Conservation (phyloP, 306 rosid species). For the Quercus cerris region DNA sequence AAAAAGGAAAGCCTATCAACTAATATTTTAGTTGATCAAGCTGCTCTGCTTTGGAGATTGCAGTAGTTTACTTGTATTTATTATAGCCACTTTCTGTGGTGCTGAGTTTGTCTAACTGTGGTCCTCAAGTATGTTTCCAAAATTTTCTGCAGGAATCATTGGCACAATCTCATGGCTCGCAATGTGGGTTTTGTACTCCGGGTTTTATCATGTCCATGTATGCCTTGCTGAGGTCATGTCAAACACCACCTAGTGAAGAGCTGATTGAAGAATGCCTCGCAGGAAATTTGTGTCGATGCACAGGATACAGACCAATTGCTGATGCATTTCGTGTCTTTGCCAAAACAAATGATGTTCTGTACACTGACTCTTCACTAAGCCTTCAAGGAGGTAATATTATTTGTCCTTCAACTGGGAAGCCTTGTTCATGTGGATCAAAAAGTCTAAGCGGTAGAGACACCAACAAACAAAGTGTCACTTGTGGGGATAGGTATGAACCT, state of each 20-base stretch:
- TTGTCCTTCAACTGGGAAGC: slow-evolving; percentile 94
- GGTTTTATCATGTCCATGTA: slow-evolving; percentile 93
- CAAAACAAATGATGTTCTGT: slow-evolving; percentile 57
- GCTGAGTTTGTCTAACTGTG: background rate
- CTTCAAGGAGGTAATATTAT: slow-evolving; percentile 48
- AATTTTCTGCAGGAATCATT: slow-evolving; percentile 65
- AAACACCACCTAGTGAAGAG: slow-evolving; percentile 70
- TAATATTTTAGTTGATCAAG: background rate
- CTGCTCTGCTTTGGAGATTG: background rate
- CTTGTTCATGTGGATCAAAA: slow-evolving; percentile 70
- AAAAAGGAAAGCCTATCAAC: background rate
- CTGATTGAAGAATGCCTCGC: slow-evolving; percentile 90
- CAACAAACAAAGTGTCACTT: slow-evolving; percentile 22
- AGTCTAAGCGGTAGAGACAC: slow-evolving; percentile 29
- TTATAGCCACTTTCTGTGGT: background rate
- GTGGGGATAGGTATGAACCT: slow-evolving; percentile 39
- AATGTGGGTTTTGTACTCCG: slow-evolving; percentile 97
- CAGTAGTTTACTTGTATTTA: background rate
- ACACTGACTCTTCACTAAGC: slow-evolving; percentile 52
- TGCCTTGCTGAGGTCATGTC: slow-evolving; percentile 80
- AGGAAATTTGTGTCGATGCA: slow-evolving; percentile 94
- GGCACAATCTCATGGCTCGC: slow-evolving; percentile 86
- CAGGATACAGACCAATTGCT: slow-evolving; percentile 93
- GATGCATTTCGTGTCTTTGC: slow-evolving; percentile 94
- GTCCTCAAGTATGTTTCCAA: background rate